Evolutionary conservation across 306 rosid species (phyloP), one percentile per base, ranked within the genome.

Genomic region (Prunus kanzakura): DNA sequence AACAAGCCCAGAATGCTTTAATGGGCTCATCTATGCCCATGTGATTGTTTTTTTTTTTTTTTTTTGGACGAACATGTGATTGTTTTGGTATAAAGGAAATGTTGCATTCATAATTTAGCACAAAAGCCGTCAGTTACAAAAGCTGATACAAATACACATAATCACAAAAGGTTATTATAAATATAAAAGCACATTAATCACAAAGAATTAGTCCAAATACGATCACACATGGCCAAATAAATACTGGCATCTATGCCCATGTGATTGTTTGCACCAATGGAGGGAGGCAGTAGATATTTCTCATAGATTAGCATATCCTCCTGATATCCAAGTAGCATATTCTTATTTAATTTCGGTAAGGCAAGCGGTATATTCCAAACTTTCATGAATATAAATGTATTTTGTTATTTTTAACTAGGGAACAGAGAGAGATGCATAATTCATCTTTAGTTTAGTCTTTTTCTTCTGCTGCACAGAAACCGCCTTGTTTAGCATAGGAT

Each of bases 291-390:
- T 25, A 25, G 22, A 61, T 30, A 20, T 8, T 18, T 55, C 43
- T 38, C 43, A 38, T 38, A 38, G 43, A 38, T 38, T 58, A 11
- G 57, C 9, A n/a, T 14, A 51, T 11, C 10, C 29, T 7, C 12
- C 2, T 25, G 4, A 58, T 57, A 73, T 73, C 56, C 68, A 32
- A 2, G 29, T 11, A 32, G 77, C 63, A 74, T 74, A 49, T 74
- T 29, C 63, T 29, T 6, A 56, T n/a, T 20, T 20, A 56, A 18
- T 55, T 55, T 55, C 11, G 3, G 64, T 10, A 12, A 29, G 30
- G 1, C 71, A 43, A 18, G 71, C 41, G 52, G 71, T 19, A 66
- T 41, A 66, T 20, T 41, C 29, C 27, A n/a, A 66, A 61, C 30
- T 61, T 61, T 13, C 41, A 27, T 47, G 15, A 47, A 11, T 10